Evolutionary conservation across 2,329 filamentous ascomycete genomes (phyloP).

Genomic region (Verticillium alfalfae): DNA sequence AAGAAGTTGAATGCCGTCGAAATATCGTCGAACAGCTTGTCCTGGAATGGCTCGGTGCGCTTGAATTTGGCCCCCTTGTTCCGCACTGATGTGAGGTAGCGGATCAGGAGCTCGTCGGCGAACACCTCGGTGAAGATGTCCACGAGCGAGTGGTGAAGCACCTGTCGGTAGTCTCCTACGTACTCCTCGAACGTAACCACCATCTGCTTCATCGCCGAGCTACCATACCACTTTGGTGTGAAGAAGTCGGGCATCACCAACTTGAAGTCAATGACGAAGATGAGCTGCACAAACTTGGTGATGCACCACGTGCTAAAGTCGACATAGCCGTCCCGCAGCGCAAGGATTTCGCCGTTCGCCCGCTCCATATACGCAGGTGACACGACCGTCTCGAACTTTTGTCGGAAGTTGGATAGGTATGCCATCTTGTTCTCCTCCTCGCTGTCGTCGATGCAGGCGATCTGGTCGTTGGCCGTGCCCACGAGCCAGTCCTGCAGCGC

Average conservation of each 20-base stretch:
- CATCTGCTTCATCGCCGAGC: slow-evolving; percentile 87
- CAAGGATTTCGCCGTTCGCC: slow-evolving; percentile 65
- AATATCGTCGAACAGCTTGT: slow-evolving; percentile 92
- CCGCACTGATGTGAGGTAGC: slow-evolving; percentile 77
- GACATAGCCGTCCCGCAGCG: slow-evolving; percentile 84
- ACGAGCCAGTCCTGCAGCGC: slow-evolving; percentile 92
- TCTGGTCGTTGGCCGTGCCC: slow-evolving; percentile 96
- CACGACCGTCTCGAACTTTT: slow-evolving; percentile 76
- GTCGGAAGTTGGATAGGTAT: slow-evolving; percentile 81
- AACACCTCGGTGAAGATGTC: slow-evolving; percentile 94
- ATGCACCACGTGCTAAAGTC: slow-evolving; percentile 94
- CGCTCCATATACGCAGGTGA: slow-evolving; percentile 74
- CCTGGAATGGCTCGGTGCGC: slow-evolving; percentile 78
- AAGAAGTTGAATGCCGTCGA: slow-evolving; percentile 89
- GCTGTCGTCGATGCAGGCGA: slow-evolving; percentile 93
- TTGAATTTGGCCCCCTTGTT: slow-evolving; percentile 90
- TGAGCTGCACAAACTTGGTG: slow-evolving; percentile 74
- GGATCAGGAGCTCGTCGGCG: slow-evolving; percentile 81
- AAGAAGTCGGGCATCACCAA: slow-evolving; percentile 84
- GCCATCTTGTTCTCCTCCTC: slow-evolving; percentile 69
- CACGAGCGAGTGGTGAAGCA: slow-evolving; percentile 79
- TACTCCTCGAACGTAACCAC: slow-evolving; percentile 95
- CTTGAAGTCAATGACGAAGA: slow-evolving; percentile 87
- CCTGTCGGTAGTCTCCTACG: slow-evolving; percentile 75
- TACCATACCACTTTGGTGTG: slow-evolving; percentile 81